phyloP scores from a whole-genome alignment of 768 basidiomycete genomes.

The Hygrocybe punicea region DNA sequence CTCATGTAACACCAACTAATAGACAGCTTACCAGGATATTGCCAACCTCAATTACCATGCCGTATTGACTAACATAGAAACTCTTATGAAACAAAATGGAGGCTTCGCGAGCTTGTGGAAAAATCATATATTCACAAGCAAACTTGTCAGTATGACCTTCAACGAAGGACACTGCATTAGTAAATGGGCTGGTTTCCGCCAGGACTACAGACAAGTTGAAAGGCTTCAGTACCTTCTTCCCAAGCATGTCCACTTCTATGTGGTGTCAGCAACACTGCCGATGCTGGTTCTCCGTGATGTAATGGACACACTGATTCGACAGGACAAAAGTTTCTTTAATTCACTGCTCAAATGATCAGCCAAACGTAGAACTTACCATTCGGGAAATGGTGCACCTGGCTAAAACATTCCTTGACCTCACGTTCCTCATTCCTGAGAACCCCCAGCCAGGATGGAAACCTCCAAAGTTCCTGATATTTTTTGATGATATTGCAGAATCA shows the following conservation, averaged over 20 bases:
- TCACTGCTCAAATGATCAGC: neutral
- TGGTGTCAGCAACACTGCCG: conserved; percentile 37
- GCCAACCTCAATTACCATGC: conserved; percentile 20
- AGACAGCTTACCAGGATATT: conserved; percentile 27
- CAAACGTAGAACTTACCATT: neutral
- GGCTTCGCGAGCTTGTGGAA: no score
- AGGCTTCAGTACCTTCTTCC: conserved; percentile 29
- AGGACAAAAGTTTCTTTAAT: neutral
- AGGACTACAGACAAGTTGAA: conserved; percentile 36
- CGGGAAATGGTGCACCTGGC: neutral
- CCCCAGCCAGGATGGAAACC: neutral
- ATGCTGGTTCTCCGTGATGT: no score
- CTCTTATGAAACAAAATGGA: conserved; percentile 13
- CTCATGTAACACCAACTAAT: neutral
- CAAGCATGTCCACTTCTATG: conserved; percentile 25
- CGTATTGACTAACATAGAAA: conserved; percentile 29
- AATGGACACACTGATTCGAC: conserved; percentile 16
- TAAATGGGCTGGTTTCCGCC: no score
- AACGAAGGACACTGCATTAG: conserved; percentile 43
- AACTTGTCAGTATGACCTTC: conserved; percentile 26
- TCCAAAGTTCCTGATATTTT: neutral
- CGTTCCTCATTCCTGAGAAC: neutral
- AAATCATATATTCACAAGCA: conserved; percentile 20
- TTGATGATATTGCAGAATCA: neutral
- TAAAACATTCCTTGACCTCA: neutral